Evolutionary conservation across 2,329 filamentous ascomycete genomes (phyloP).

Genomic region (Calonectria henricotiae): DNA sequence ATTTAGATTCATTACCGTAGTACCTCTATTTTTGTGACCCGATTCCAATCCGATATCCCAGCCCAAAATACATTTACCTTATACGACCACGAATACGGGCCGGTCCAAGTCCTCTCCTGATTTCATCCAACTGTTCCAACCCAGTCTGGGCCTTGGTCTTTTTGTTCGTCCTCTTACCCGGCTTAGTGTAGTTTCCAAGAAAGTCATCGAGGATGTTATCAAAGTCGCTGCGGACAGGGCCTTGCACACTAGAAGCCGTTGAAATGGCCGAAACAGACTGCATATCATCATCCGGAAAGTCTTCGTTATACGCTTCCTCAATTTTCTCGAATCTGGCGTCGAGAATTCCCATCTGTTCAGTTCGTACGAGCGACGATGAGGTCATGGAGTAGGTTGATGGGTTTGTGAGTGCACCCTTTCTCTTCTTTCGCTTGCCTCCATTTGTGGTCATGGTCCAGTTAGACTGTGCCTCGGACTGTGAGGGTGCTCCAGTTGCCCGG

Average conservation of each 20-base stretch:
- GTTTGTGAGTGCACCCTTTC: slow-evolving; percentile 93
- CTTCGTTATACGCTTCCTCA: slow-evolving; percentile 80
- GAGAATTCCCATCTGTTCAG: slow-evolving; percentile 87
- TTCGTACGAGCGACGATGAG: slow-evolving; percentile 88
- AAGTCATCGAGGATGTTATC: slow-evolving; percentile 95
- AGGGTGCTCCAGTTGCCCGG: slow-evolving; percentile 61
- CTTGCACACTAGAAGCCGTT: slow-evolving; percentile 77
- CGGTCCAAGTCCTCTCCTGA: slow-evolving; percentile 84
- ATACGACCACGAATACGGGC: slow-evolving; percentile 70
- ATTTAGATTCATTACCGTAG: slow-evolving; percentile 40
- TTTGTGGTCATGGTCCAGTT: slow-evolving; percentile 83
- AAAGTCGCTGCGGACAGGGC: slow-evolving; percentile 83
- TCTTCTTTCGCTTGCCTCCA: slow-evolving; percentile 90
- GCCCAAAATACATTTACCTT: slow-evolving; percentile 40
- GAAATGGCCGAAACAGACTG: slow-evolving; percentile 75
- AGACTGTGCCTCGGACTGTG: slow-evolving; percentile 78
- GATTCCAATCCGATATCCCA: slow-evolving; percentile 18
- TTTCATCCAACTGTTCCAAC: slow-evolving; percentile 91
- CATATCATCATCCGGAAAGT: slow-evolving; percentile 65
- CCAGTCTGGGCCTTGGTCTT: slow-evolving; percentile 87
- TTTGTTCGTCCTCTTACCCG: slow-evolving; percentile 83
- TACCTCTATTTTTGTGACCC: slow-evolving; percentile 22
- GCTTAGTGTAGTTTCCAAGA: slow-evolving; percentile 80
- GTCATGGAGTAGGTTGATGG: slow-evolving; percentile 94
- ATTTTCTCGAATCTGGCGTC: slow-evolving; percentile 94